phyloP scores from a whole-genome alignment of 176 grass and related monocot genomes.

The Chloris gayana region DNA sequence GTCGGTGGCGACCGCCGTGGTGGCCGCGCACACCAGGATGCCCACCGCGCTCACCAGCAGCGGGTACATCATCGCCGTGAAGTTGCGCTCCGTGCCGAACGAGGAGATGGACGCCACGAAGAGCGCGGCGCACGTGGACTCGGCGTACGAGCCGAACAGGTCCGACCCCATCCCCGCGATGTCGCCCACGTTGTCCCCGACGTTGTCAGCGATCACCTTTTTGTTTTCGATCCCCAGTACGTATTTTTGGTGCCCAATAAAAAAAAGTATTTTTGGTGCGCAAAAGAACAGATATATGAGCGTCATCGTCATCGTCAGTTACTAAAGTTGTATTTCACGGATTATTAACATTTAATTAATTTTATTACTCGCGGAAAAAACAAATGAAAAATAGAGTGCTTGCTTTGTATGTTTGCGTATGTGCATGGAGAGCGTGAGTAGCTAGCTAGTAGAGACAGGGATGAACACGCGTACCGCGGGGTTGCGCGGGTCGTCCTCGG shows the following conservation, averaged over 20 bases:
- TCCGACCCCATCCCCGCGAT: constrained; percentile 93
- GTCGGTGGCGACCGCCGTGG: constrained; percentile 67
- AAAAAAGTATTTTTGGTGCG: too few species aligned
- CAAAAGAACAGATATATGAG: too few species aligned
- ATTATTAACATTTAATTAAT: too few species aligned
- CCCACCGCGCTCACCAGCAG: constrained; percentile 66
- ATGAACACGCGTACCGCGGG: constrained; percentile 51
- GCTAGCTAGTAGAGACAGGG: too few species aligned
- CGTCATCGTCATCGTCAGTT: too few species aligned
- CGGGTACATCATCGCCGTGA: constrained; percentile 64
- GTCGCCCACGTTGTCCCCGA: constrained; percentile 89
- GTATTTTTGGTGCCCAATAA: too few species aligned
- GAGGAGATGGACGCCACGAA: constrained; percentile 83
- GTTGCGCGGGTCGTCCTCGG: constrained; percentile 85
- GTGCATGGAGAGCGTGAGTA: too few species aligned
- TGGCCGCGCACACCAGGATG: constrained; percentile 59
- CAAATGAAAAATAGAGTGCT: too few species aligned
- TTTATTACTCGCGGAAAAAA: too few species aligned
- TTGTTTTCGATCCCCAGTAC: constrained; percentile 3
- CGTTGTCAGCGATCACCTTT: constrained; percentile 87
- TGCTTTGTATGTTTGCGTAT: too few species aligned
- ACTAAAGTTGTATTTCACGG: too few species aligned
- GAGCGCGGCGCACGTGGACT: constrained; percentile 82
- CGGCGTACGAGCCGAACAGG: constrained; percentile 93
- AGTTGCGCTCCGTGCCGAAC: constrained; percentile 59